These are phyloP conservation scores for Candida yuanshanica DNA, from an alignment of 805 yeast genomes.

Conservation along the genomic window DNA sequence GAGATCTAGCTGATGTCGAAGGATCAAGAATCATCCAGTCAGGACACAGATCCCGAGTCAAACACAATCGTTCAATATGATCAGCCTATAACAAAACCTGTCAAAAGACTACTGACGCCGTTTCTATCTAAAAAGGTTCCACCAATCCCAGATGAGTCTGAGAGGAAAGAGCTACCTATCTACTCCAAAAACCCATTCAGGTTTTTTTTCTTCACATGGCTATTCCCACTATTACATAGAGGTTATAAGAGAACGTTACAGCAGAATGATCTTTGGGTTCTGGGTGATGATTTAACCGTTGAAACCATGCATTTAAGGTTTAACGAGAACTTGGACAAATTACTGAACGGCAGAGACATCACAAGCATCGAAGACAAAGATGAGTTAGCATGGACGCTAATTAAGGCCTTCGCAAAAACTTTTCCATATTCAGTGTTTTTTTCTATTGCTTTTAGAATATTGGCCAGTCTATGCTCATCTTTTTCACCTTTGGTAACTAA, in stretches of 20 bases:
- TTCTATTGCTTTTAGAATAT: conserved; percentile 33
- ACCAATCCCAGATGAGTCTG: conserved; percentile 2
- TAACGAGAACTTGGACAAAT: conserved; percentile 24
- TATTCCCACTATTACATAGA: conserved; percentile 48
- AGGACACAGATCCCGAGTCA: too few species aligned
- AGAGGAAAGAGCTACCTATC: conserved; percentile 4
- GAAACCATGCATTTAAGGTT: conserved; percentile 34
- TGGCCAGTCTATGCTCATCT: conserved; percentile 40
- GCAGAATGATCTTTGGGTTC: conserved; percentile 50
- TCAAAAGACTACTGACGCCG: conserved; percentile 7
- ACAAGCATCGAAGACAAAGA: conserved; percentile 11
- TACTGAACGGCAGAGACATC: conserved; percentile 26
- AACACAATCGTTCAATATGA: background rate
- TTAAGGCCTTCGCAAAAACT: too few species aligned
- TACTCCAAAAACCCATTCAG: conserved; percentile 32
- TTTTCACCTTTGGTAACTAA: conserved; percentile 50
- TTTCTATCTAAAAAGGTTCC: conserved; percentile 8
- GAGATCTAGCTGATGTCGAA: too few species aligned
- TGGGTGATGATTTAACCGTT: conserved; percentile 35
- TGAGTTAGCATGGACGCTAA: background rate
- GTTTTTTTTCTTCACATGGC: conserved; percentile 55
- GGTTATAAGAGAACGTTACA: conserved; percentile 68
- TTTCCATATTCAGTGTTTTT: too few species aligned
- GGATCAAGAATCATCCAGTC: too few species aligned
- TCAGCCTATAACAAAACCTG: background rate